A percentile compares a stretch with the other conserved stretches of the same genome.
Conservation (phyloP, 2,329 filamentous ascomycete genomes). For the Emergomyces pasteurianus region DNA sequence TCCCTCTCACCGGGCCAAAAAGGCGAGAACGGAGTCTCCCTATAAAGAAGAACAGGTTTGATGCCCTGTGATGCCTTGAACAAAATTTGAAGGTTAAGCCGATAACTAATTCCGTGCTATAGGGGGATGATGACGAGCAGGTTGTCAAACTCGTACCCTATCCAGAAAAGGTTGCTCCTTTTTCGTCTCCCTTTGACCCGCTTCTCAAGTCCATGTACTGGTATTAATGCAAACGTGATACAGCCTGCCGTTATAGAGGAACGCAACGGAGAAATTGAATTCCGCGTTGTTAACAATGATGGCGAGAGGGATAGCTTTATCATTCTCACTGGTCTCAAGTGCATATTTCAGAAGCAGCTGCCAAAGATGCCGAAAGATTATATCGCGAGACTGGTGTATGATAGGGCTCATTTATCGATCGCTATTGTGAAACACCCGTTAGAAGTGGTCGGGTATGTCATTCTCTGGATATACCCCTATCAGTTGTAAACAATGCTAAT, state of each 20-base stretch:
- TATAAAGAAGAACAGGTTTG: conserved; percentile 25
- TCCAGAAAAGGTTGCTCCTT: conserved; percentile 63
- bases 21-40: conserved; percentile 37
- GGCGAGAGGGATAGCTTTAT: conserved; percentile 77
- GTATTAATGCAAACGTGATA: conserved; percentile 16
- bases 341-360: conserved; percentile 95
- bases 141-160: conserved; percentile 61
- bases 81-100: not conserved
- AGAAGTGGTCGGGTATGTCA: conserved; percentile 61
- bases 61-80: not conserved
- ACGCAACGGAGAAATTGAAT: conserved; percentile 86
- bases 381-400: conserved; percentile 93
- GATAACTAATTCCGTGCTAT: conserved; percentile 14
- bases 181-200: not conserved
- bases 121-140: conserved; percentile 37
- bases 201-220: not conserved
- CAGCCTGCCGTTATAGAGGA: conserved; percentile 87
- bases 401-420: conserved; percentile 89
- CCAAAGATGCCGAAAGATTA: conserved; percentile 99
- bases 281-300: conserved; percentile 96
- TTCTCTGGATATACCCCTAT: not conserved
- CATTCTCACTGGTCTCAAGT: conserved; percentile 89
- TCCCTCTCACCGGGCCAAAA: conserved; percentile 35
- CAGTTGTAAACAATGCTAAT: conserved; percentile 8
- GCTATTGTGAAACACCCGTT: conserved; percentile 95